Base-by-base conservation (phyloP, 371 early-diverging fungal species). In the Mortierella sp. region DNA sequence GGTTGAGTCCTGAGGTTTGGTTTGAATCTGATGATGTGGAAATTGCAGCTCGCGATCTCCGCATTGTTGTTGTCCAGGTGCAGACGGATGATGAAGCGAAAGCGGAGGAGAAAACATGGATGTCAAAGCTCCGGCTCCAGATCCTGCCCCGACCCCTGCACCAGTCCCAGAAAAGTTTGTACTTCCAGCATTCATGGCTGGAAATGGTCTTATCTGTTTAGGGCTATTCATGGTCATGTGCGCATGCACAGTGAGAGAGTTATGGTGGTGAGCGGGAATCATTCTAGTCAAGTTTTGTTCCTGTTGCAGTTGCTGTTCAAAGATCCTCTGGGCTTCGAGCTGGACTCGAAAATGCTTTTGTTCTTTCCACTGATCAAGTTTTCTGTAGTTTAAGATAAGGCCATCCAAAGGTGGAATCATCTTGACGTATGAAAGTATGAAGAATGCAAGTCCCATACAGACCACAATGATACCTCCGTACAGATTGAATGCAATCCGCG, bases 401-500 rank as follows among this genome's bases (percentile, higher is more conserved):
- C 81, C 73, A 10, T 80, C 76, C 40, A 80, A 59, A 5, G 76
- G 81, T 3, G 81, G 81, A 22, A 80, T 75, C 28, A 80, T 43
- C 16, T 70, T 80, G 35, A 80, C 70, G 52, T 72, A 80, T 3
- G 81, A 80, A 43, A 80, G 61, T 69, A 75, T 72, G 24, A 75
- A 75, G 62, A 80, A 75, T 2, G 81, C 76, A 9, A 80, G 37
- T 20, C 81, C 76, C 81, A 80, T 75, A 54, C 81, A 80, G 18
- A 80, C 81, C 20, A 80, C 76, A 26, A 80, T 69, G 62, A 80
- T 80, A 16, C 81, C 75, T 52, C 81, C 81, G 37, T 75, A 80
- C 11, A 80, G 75, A 52, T 80, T 80, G 70, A 80, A 75, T 6
- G 81, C 64, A 26, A 69, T 75, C 5, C 69, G 67, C 0, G 81